A percentile compares a stretch with the other conserved stretches of the same genome.
phyloP scores from a whole-genome alignment of 768 basidiomycete genomes.

The Tylopilus cervinicoccineus region DNA sequence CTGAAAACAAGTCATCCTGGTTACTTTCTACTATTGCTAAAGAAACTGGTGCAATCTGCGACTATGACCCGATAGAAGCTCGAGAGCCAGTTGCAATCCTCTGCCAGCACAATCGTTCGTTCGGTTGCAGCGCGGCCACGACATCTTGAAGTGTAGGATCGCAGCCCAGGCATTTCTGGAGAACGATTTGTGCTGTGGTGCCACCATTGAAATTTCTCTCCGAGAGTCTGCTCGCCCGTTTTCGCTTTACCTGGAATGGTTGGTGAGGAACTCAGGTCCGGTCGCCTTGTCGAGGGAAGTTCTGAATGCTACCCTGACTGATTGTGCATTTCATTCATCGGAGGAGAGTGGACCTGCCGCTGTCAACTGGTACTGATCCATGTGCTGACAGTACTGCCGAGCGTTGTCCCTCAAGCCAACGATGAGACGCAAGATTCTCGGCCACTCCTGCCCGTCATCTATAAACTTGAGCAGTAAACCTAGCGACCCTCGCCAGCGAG shows the following conservation, averaged over 20 bases:
- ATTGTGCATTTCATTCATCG: slow-evolving; percentile 6
- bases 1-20: too few relatives aligned
- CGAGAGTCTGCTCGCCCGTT: slow-evolving; percentile 2
- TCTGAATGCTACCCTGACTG: neutral
- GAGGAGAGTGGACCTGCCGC: slow-evolving; percentile 2
- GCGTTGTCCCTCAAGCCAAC: slow-evolving; percentile 4
- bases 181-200: slow-evolving; percentile 7
- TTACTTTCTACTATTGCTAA: too few relatives aligned
- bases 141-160: slow-evolving; percentile 10
- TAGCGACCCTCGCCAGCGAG: slow-evolving; percentile 13
- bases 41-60: too few relatives aligned
- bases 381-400: slow-evolving; percentile 10
- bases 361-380: slow-evolving; percentile 14
- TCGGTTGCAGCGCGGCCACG: neutral
- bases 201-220: neutral
- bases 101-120: slow-evolving; percentile 7
- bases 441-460: slow-evolving; percentile 6
- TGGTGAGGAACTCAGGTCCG: neutral
- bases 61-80: neutral
- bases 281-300: too few relatives aligned
- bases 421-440: slow-evolving; percentile 12
- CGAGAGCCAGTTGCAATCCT: slow-evolving; percentile 1
- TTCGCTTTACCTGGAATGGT: slow-evolving; percentile 10
- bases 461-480: slow-evolving; percentile 8
- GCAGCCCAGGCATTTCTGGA: slow-evolving; percentile 5